Evolutionary conservation across 352 stramenopile species (phyloP), one percentile per base, ranked within the genome.

Genomic region (Pythium rishiriense): DNA sequence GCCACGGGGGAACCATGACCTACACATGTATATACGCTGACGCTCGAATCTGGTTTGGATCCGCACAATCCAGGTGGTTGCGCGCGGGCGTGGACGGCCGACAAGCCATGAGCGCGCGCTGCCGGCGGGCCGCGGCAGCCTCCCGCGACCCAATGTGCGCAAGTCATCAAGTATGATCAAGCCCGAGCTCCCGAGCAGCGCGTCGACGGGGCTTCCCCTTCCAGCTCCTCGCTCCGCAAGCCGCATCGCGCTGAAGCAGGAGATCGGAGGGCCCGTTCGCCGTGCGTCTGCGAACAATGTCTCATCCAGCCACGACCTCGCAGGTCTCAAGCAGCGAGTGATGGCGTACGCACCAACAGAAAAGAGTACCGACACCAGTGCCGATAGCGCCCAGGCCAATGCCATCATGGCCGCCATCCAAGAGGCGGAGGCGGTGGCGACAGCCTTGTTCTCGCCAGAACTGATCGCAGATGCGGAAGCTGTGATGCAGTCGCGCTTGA

Each of bases 401-500:
- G 31, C 33, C 22, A 17, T 49, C 19, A 43, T 57, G 33, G 12
- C 33, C 4, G 25, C 45, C 5, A 25, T 62, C 31, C 46, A 12
- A 1, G 39, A 28, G 17, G 26, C 64, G 12, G 48, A 64, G 8
- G 25, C 31, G 17, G 8, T 62, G 1, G 2, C 62, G 28, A 31
- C 56, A 12, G 14, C 31, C 7, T n/a, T 41, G 11, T 85, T 88
- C 47, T 50, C 64, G 19, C 33, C 62, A 0, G 70, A 86, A 28
- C 75, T 64, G 22, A 21, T 79, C 22, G 47, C 71, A 8, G 64
- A 76, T n/a, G 68, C 89, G 1, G 70, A 90, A 41, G 64, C 80
- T 53, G 47, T 87, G 54, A 66, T 90, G n/a, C 69, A 81, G 49
- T 80, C 85, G 26, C 71, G 76, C 21, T 48, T 72, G 31, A 90